Percentiles rank a stretch among this genome's conserved stretches.
Conservation (phyloP, 306 rosid genomes). For the Elaeagnus macrophylla region DNA sequence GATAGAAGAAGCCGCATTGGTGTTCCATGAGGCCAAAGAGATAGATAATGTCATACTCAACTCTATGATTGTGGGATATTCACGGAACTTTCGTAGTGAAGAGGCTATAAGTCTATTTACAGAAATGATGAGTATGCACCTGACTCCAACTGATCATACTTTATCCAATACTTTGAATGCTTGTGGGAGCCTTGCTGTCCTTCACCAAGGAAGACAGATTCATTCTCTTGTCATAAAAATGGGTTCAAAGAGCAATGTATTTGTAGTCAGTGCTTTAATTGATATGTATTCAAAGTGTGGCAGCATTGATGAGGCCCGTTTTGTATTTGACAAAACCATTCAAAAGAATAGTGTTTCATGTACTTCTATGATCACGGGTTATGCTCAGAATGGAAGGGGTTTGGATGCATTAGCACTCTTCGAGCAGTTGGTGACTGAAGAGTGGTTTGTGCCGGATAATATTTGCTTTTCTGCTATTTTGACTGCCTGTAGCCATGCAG, state of each 20-base stretch:
- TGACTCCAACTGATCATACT: constrained; percentile 47
- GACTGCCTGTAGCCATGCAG: constrained; percentile 60
- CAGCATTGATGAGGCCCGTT: constrained; percentile 35
- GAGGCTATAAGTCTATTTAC: constrained; percentile 42
- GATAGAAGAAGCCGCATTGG: constrained; percentile 29
- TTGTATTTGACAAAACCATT: constrained; percentile 36
- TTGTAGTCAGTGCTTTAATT: constrained; percentile 47
- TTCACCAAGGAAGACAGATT: constrained; percentile 43
- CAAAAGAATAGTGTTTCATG: constrained; percentile 38
- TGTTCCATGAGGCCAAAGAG: constrained; percentile 34
- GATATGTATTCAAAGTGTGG: constrained; percentile 72
- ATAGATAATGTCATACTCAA: constrained; percentile 43
- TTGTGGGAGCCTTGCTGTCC: constrained; percentile 45
- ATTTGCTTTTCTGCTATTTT: constrained; percentile 48
- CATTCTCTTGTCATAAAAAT: constrained; percentile 48
- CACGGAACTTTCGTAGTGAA: constrained; percentile 32
- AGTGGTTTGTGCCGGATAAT: constrained; percentile 38
- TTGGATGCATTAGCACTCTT: constrained; percentile 52
- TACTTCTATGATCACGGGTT: constrained; percentile 61
- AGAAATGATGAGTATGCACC: constrained; percentile 38
- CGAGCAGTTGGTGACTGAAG: constrained; percentile 31
- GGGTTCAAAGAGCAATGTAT: constrained; percentile 50
- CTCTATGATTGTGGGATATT: constrained; percentile 55
- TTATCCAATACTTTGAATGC: constrained; percentile 44
- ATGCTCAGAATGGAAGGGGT: constrained; percentile 51